Conservation (phyloP, 2,329 filamentous ascomycete genomes). For the Arthroderma sp. region DNA sequence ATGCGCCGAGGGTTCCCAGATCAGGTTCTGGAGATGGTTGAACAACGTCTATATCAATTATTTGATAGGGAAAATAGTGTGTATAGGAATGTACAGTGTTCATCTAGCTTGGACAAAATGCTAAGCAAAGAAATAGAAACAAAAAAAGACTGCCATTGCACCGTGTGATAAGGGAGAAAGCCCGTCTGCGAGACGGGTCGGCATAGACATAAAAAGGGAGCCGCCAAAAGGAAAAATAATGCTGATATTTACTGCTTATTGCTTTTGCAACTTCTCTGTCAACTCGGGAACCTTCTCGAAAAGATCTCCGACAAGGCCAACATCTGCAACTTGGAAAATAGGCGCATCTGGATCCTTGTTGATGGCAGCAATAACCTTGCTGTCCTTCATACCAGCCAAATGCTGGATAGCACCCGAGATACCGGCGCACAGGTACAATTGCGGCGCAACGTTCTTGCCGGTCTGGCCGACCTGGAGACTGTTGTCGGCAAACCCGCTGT, state of each 20-base stretch:
- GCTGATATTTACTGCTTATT: not conserved
- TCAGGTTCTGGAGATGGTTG: no score
- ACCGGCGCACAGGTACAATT: slow-evolving; percentile 88
- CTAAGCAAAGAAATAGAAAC: no score
- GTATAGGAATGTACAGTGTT: no score
- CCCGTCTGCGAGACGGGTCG: no score
- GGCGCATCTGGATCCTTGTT: slow-evolving; percentile 97
- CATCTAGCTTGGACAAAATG: no score
- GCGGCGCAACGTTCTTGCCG: slow-evolving; percentile 93
- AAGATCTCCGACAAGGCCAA: slow-evolving; percentile 86
- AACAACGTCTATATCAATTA: no score
- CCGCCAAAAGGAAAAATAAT: not conserved
- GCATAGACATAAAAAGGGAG: no score
- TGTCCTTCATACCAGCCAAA: slow-evolving; percentile 98
- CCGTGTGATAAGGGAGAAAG: no score
- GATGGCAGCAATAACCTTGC: slow-evolving; percentile 96
- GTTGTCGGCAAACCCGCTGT: slow-evolving; percentile 96
- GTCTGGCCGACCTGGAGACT: slow-evolving; percentile 96
- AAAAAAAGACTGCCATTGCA: no score
- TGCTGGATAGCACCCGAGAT: slow-evolving; percentile 98
- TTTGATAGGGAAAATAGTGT: no score
- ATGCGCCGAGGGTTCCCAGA: no score
- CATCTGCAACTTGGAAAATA: slow-evolving; percentile 96
- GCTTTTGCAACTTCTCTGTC: slow-evolving; percentile 77
- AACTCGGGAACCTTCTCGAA: slow-evolving; percentile 93